These are phyloP conservation scores for Penicillium angulare DNA, from an alignment of 495 filamentous ascomycete species.

Conservation along the genomic window DNA sequence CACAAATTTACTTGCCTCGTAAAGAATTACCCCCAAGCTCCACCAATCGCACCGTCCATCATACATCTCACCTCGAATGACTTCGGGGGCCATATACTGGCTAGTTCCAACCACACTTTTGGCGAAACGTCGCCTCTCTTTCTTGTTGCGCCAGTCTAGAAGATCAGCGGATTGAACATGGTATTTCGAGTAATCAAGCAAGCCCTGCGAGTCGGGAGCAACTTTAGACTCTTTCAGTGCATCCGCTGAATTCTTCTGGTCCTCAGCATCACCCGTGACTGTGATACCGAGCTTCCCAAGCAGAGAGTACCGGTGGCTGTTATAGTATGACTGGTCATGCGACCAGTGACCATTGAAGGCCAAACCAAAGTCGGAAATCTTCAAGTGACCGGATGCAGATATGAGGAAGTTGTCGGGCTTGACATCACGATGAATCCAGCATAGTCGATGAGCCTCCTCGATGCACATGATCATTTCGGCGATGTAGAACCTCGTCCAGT, in stretches of 20 bases:
- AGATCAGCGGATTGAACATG: conserved; percentile 38
- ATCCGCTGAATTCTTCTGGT: conserved; percentile 52
- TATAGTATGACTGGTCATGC: conserved; percentile 82
- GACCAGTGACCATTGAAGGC: conserved; percentile 95
- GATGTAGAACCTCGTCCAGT: conserved; percentile 77
- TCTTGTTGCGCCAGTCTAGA: conserved; percentile 75
- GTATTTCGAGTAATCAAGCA: conserved; percentile 10
- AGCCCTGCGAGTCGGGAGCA: neutral
- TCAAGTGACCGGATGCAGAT: conserved; percentile 81
- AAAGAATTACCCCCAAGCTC: conserved; percentile 91
- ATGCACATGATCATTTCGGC: conserved; percentile 95
- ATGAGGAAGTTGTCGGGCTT: conserved; percentile 98
- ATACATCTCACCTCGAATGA: conserved; percentile 77
- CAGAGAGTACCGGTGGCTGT: conserved; percentile 74
- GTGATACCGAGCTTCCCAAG: conserved; percentile 71
- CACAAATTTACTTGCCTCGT: conserved; percentile 55
- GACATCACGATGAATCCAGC: conserved; percentile 91
- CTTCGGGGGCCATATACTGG: conserved; percentile 97
- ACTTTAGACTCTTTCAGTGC: conserved; percentile 21
- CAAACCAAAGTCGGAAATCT: conserved; percentile 93
- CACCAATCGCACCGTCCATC: conserved; percentile 96
- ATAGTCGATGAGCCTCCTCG: conserved; percentile 83
- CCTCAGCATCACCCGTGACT: conserved; percentile 72
- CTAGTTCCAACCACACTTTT: conserved; percentile 91
- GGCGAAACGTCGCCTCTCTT: conserved; percentile 70